Base-by-base conservation (phyloP, 129 eudicot species). In the Pseudognaphalium luteoalbum region DNA sequence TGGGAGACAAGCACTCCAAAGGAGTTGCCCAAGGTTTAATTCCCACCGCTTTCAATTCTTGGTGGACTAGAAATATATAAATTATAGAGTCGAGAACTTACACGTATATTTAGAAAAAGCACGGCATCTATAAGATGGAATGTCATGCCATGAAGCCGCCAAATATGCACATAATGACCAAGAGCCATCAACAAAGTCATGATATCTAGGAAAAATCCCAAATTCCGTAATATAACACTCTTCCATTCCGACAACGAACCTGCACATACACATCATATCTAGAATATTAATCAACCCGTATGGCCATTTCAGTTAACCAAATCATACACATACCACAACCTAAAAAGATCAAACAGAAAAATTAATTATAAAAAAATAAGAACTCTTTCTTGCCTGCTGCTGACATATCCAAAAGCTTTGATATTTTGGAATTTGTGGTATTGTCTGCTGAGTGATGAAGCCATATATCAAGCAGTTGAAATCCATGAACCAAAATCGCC, bases 111-210 rank as follows among this genome's bases (percentile, higher is more conserved):
- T 44, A 93, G 79, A 83, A 90, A 88, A 73, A 93, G 98, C 76
- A 93, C 86, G 42, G 87, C 97, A 83, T 93, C 98, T 58, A 88
- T 83, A 64, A 93, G 97, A 83, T 93, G 98, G 70, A 93, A 93
- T 8, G 98, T 86, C 97, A 93, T 90, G 80, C 98, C 98, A 76
- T 90, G 98, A 68, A 93, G 98, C 92, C 91, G 92, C 98, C 98
- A 93, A 63, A 90, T 93, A 68, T 87, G 89, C 74, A 90, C 86
- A 77, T 93, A 93, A 85, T 93, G 98, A 80, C 93, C 96, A 47
- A 47, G 87, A 78, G 98, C 96, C 97, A 90, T 90, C 69, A 90
- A 72, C 81, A 90, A 80, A 20, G 97, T 88, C 98, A 93, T 88
- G 88, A 93, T 78, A 79, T 93, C 98, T 56, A 93, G 87, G 73